Evolutionary conservation across 352 stramenopile genomes (phyloP), one percentile per base, ranked within the genome.

Genomic region (Phytophthora sansomeana): DNA sequence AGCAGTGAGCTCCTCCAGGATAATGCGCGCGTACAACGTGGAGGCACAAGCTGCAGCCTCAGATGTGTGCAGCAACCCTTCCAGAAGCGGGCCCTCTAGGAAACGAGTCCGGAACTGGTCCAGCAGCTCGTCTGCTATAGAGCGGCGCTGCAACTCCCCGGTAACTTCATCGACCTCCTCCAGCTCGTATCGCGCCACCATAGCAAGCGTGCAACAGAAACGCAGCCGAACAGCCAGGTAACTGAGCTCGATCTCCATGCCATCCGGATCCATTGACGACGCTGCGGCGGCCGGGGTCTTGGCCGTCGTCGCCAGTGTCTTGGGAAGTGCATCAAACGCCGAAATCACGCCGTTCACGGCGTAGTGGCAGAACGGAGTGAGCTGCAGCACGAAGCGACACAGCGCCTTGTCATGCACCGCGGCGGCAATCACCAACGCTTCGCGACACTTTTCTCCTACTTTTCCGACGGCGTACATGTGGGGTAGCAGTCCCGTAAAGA

Each of bases 351-450:
- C 88, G 44, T 91, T 94, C 26, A 96, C 83, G 5, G 85, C 86
- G 49, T 96, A 95, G 67, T 95, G 86, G 51, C 88, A 96, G 58
- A 96, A 96, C 5, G 88, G 88, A 26, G 88, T 95, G 54, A 96
- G 81, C 58, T 88, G 80, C 41, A 96, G 60, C n/a, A 96, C 80
- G 52, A 96, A 96, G 13, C 84, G 86, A 48, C 78, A 91, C 8
- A 96, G 71, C 11, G 85, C 76, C 21, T 87, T 81, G 48, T 95
- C 88, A 8, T 93, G 87, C 48, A 95, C 66, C 2, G 81, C 80
- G 0, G 88, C 85, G 0, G 88, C 86, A 65, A 96, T 95, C 14
- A 92, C 85, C 9, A 96, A 72, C 21, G 85, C 85, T 58, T 96
- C 88, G 6, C 88, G 83, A 47, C 88, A 95, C 63, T 93, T 94